Percentiles rank a stretch among this genome's conserved stretches.
Evolutionary conservation across 2,329 filamentous ascomycete genomes (phyloP).

Genomic region (Colletotrichum sp.): DNA sequence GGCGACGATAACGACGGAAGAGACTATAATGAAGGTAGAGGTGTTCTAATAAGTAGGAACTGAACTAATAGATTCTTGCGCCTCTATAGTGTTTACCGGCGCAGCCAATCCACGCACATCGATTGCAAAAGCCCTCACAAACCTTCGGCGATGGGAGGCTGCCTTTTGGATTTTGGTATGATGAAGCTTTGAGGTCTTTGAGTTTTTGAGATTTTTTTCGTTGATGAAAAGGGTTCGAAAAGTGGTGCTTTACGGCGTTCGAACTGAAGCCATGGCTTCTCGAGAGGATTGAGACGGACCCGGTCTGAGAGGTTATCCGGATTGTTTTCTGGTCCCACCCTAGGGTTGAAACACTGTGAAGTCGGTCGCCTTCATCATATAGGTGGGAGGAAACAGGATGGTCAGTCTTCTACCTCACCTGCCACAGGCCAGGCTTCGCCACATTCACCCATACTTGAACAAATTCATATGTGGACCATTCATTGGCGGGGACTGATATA

Average conservation of each 20-base stretch:
- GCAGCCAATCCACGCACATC: not conserved
- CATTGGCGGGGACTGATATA: too few species aligned
- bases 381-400: too few species aligned
- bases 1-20: too few species aligned
- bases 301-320: not conserved
- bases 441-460: too few species aligned
- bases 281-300: not conserved
- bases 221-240: not conserved
- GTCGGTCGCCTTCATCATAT: not conserved
- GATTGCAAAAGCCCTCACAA: not conserved
- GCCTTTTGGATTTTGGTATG: not conserved
- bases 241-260: not conserved
- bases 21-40: too few species aligned
- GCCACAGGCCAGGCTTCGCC: too few species aligned
- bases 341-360: fast-evolving
- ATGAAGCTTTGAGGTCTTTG: not conserved
- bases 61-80: not conserved
- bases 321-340: not conserved
- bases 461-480: too few species aligned
- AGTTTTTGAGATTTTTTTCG: not conserved
- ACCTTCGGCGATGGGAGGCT: not conserved
- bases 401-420: too few species aligned
- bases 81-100: not conserved
- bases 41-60: not conserved
- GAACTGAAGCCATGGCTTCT: not conserved